A percentile compares a stretch with the other conserved stretches of the same genome.
Evolutionary conservation across 2,329 filamentous ascomycete species (phyloP).

Genomic region (Ophiocordyceps australis): DNA sequence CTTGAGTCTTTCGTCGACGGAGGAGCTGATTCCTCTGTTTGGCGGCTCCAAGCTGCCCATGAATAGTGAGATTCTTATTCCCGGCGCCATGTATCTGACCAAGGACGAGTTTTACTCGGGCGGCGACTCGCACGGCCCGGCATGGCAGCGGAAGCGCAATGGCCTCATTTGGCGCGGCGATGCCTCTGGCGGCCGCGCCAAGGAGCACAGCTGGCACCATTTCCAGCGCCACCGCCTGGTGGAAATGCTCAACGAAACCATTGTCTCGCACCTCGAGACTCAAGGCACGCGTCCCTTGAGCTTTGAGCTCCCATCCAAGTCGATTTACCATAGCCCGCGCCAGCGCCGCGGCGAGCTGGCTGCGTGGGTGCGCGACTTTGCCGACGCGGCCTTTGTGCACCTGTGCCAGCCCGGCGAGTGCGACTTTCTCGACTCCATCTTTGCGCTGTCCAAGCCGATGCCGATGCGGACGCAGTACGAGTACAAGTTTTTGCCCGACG

Average conservation of each 20-base stretch:
- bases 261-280: slow-evolving; percentile 27
- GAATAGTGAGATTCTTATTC: slow-evolving; percentile 47
- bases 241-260: slow-evolving; percentile 48
- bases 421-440: slow-evolving; percentile 18
- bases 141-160: slow-evolving; percentile 38
- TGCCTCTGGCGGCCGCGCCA: slow-evolving; percentile 38
- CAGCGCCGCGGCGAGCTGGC: slow-evolving; percentile 16
- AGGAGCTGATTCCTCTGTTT: slow-evolving; percentile 40
- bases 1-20: slow-evolving; percentile 28
- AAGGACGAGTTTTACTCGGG: slow-evolving; percentile 40
- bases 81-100: slow-evolving; percentile 45
- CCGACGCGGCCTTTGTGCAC: slow-evolving; percentile 24
- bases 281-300: slow-evolving; percentile 19
- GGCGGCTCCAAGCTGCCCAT: slow-evolving; percentile 42
- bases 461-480: slow-evolving; percentile 29
- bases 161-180: slow-evolving; percentile 45
- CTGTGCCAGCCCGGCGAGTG: slow-evolving; percentile 20
- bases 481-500: slow-evolving; percentile 51
- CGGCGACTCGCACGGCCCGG: slow-evolving; percentile 30
- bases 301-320: slow-evolving; percentile 25
- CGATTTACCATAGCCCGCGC: slow-evolving; percentile 22
- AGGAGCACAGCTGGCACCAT: slow-evolving; percentile 40
- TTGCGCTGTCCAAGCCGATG: slow-evolving; percentile 11
- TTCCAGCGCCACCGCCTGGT: slow-evolving; percentile 58
- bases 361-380: slow-evolving; percentile 18